phyloP scores from a whole-genome alignment of 2,329 filamentous ascomycete species.

The Ophiostoma tasmaniense region DNA sequence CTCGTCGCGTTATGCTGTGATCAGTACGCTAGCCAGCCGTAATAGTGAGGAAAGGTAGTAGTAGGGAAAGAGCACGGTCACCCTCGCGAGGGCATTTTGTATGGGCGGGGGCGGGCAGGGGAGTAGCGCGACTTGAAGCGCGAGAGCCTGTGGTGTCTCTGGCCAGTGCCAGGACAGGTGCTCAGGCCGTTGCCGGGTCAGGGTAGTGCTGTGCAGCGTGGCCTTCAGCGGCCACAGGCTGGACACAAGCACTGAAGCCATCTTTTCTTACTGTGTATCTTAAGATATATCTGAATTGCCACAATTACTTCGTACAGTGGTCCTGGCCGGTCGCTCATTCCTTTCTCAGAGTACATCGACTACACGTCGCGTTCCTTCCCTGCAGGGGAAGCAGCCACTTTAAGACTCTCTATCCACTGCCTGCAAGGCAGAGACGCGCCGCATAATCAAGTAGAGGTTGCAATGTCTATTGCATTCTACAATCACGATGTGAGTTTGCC shows the following conservation, averaged over 20 bases:
- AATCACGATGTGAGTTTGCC: neutral
- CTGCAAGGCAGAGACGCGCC: neutral
- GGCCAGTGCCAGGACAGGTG: neutral
- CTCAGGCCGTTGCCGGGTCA: constrained; percentile 9
- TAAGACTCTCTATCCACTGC: neutral
- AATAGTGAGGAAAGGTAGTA: neutral
- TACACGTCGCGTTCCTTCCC: neutral
- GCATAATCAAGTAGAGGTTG: neutral
- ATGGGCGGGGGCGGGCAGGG: neutral
- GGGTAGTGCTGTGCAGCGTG: constrained; percentile 1
- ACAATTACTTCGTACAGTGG: neutral
- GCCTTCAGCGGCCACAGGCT: neutral
- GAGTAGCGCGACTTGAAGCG: constrained; percentile 10
- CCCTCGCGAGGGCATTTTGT: constrained; percentile 7
- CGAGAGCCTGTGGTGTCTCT: neutral
- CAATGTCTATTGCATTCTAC: neutral
- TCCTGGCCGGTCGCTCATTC: neutral
- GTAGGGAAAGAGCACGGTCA: constrained; percentile 10
- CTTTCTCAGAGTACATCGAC: neutral
- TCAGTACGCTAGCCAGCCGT: constrained; percentile 1
- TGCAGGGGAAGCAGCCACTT: neutral
- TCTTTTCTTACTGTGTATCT: neutral
- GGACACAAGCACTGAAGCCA: neutral
- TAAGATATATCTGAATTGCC: neutral
- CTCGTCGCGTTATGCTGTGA: constrained; percentile 4